Conservation (phyloP, 2,329 filamentous ascomycete species). For the Camillea tinctor region DNA sequence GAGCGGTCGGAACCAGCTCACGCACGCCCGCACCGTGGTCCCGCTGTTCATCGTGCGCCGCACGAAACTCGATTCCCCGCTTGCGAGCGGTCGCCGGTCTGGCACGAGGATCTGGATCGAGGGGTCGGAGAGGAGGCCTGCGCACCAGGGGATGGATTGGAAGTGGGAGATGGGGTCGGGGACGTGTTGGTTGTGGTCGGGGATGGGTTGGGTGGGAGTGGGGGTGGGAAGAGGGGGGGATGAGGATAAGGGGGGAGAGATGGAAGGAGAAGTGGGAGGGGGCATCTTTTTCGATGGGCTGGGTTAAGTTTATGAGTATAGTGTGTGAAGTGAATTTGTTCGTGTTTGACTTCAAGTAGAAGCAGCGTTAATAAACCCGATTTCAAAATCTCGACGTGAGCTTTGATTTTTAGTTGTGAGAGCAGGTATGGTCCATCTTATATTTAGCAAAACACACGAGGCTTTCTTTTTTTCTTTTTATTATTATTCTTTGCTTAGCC, state of each 20-base stretch:
- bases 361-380: too few relatives aligned
- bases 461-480: background rate
- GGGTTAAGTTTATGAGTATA: background rate
- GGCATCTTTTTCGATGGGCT: background rate
- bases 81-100: constrained; percentile 25
- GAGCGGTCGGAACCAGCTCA: constrained; percentile 19
- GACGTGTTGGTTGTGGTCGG: constrained; percentile 22
- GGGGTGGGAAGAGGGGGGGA: background rate
- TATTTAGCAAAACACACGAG: background rate
- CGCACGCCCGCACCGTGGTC: constrained; percentile 24
- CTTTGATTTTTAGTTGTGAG: too few relatives aligned
- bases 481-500: background rate
- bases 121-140: constrained; percentile 23
- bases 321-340: background rate
- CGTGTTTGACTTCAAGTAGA: too few relatives aligned
- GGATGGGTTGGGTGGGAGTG: constrained; percentile 1
- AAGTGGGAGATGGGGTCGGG: constrained; percentile 29
- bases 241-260: background rate
- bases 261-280: too few relatives aligned
- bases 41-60: constrained; percentile 27
- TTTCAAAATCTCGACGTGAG: too few relatives aligned
- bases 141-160: constrained; percentile 30
- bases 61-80: constrained; percentile 27
- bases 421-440: too few relatives aligned
- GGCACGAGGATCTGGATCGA: constrained; percentile 20